phyloP scores from a whole-genome alignment of 1,139 yeast genomes.

The Keqinozyma sinolaborantium region DNA sequence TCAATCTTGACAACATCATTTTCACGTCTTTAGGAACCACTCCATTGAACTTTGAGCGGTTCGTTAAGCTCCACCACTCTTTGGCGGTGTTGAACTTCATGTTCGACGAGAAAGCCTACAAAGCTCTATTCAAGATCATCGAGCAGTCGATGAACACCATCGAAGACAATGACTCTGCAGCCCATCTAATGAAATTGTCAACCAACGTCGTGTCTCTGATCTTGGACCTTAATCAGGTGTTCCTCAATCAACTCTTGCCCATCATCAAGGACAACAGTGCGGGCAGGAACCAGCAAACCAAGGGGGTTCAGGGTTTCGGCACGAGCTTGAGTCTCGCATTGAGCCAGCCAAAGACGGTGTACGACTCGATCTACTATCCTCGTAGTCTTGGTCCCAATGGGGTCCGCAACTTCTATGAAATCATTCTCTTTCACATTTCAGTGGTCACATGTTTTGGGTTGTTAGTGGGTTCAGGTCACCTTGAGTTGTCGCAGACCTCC shows the following conservation, averaged over 20 bases:
- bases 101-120: slow-evolving; percentile 56
- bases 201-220: neutral
- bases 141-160: slow-evolving; percentile 30
- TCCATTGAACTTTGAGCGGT: slow-evolving; percentile 25
- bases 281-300: neutral
- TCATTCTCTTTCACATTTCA: slow-evolving; percentile 64
- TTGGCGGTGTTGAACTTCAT: slow-evolving; percentile 59
- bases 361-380: slow-evolving; percentile 52
- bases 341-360: slow-evolving; percentile 29
- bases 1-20: slow-evolving; percentile 49
- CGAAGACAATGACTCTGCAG: neutral
- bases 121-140: slow-evolving; percentile 53
- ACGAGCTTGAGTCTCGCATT: slow-evolving; percentile 27
- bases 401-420: slow-evolving; percentile 61
- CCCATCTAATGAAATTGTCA: neutral
- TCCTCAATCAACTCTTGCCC: slow-evolving; percentile 21
- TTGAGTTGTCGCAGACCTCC: slow-evolving; percentile 49
- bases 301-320: slow-evolving; percentile 9
- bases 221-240: neutral
- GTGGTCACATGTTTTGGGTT: slow-evolving; percentile 68
- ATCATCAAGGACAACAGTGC: slow-evolving; percentile 19
- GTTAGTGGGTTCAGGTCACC: slow-evolving; percentile 58
- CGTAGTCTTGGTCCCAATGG: slow-evolving; percentile 60
- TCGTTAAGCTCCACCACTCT: slow-evolving; percentile 62
- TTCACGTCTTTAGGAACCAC: slow-evolving; percentile 16